These are phyloP conservation scores for Jaltomata sinuosa DNA, from an alignment of 257 asterid species.

Conservation along the genomic window DNA sequence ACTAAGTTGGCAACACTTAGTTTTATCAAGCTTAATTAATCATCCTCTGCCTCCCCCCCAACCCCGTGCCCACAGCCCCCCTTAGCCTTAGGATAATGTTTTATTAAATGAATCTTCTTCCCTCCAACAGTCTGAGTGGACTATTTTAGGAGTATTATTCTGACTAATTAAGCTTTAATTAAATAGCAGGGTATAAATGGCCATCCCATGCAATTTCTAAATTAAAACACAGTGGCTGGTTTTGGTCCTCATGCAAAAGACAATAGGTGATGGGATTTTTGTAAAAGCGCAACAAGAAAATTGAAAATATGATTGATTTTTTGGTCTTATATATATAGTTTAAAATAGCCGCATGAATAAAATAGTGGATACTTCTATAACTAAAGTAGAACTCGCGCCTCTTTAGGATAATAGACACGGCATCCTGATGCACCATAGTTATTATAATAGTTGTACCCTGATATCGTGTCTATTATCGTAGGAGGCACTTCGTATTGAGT, in stretches of 20 bases:
- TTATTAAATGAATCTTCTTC: not conserved
- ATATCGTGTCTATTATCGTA: too few species aligned
- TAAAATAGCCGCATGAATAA: too few species aligned
- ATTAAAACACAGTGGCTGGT: not conserved
- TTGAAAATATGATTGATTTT: not conserved
- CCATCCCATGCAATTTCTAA: not conserved
- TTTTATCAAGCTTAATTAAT: too few species aligned
- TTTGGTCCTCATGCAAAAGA: not conserved
- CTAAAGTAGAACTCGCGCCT: not conserved
- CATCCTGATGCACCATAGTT: not conserved
- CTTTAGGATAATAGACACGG: not conserved
- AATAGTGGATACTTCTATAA: not conserved
- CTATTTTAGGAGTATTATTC: not conserved
- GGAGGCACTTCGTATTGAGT: not conserved
- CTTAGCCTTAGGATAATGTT: too few species aligned
- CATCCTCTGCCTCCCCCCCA: too few species aligned
- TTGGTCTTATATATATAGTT: not conserved
- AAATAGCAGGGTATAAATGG: not conserved
- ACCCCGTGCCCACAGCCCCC: too few species aligned
- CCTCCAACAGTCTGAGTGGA: not conserved
- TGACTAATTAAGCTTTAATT: not conserved
- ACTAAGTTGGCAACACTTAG: too few species aligned
- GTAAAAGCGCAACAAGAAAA: not conserved
- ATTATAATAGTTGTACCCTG: not conserved
- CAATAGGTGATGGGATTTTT: not conserved